These are phyloP conservation scores for Macrolepiota albuminosa DNA, from an alignment of 768 basidiomycete species.

Conservation along the genomic window DNA sequence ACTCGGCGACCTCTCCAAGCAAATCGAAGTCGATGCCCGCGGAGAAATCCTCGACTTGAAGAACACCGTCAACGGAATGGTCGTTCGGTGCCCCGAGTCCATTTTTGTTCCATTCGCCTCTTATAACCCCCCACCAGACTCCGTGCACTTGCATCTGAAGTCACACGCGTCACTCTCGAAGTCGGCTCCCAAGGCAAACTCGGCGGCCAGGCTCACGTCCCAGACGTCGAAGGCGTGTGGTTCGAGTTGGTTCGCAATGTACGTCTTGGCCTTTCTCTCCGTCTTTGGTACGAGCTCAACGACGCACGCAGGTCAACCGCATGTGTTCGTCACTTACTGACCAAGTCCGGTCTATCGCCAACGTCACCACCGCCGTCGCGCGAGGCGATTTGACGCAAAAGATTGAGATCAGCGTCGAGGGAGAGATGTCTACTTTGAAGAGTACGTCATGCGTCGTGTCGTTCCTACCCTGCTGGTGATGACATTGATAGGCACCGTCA, in stretches of 20 bases:
- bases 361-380: slow-evolving; percentile 86
- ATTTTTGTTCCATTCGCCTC: slow-evolving; percentile 22
- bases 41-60: slow-evolving; percentile 88
- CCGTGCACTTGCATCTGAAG: slow-evolving; percentile 73
- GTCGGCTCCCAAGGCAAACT: slow-evolving; percentile 88
- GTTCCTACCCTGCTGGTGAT: neutral
- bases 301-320: slow-evolving; percentile 51
- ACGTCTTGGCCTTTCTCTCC: neutral
- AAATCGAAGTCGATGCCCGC: slow-evolving; percentile 86
- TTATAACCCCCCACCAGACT: slow-evolving; percentile 28
- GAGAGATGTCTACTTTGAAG: slow-evolving; percentile 82
- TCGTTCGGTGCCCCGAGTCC: slow-evolving; percentile 32
- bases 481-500: slow-evolving; percentile 53
- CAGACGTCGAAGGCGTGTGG: slow-evolving; percentile 92
- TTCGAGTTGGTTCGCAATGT: slow-evolving; percentile 76
- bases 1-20: slow-evolving; percentile 81
- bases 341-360: slow-evolving; percentile 78
- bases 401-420: slow-evolving; percentile 85
- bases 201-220: slow-evolving; percentile 84
- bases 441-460: slow-evolving; percentile 18
- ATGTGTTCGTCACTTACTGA: slow-evolving; percentile 81
- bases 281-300: slow-evolving; percentile 24
- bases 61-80: slow-evolving; percentile 59
- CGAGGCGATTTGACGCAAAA: slow-evolving; percentile 89
- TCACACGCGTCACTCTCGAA: slow-evolving; percentile 79